Percentiles rank a stretch among this genome's conserved stretches.
Conservation (phyloP, 352 stramenopile species). For the Phytophthora syringae region DNA sequence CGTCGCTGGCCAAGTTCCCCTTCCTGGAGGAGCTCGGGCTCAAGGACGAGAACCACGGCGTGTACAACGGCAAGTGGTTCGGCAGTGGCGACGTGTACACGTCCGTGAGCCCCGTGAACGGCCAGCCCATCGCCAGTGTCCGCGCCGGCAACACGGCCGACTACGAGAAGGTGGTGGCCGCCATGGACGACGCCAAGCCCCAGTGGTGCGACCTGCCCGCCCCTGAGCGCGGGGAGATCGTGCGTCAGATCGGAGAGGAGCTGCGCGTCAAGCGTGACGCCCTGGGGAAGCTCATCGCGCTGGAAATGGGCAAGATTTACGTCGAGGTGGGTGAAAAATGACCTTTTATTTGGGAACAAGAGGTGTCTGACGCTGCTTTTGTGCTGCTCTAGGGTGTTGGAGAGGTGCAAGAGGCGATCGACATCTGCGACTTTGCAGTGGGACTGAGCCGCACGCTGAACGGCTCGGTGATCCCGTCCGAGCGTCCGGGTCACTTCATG, state of each 20-base stretch:
- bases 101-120: conserved; percentile 85
- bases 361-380: conserved; percentile 6
- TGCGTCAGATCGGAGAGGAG: conserved; percentile 92
- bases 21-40: conserved; percentile 86
- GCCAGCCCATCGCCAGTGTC: conserved; percentile 85
- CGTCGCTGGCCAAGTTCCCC: conserved; percentile 56
- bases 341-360: background rate
- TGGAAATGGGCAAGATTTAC: conserved; percentile 96
- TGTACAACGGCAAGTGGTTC: conserved; percentile 90
- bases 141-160: conserved; percentile 80
- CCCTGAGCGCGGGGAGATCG: conserved; percentile 90
- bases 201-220: conserved; percentile 88
- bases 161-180: conserved; percentile 82
- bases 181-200: conserved; percentile 86
- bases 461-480: conserved; percentile 90
- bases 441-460: conserved; percentile 90
- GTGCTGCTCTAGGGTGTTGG: conserved; percentile 75
- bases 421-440: conserved; percentile 95
- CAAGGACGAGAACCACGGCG: conserved; percentile 82
- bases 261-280: conserved; percentile 90
- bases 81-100: conserved; percentile 83
- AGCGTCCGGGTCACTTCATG: conserved; percentile 92
- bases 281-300: conserved; percentile 89
- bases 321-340: conserved; percentile 59
- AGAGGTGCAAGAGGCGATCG: conserved; percentile 94